phyloP scores from a whole-genome alignment of 2,329 filamentous ascomycete genomes.

The Botrytis paeoniae region DNA sequence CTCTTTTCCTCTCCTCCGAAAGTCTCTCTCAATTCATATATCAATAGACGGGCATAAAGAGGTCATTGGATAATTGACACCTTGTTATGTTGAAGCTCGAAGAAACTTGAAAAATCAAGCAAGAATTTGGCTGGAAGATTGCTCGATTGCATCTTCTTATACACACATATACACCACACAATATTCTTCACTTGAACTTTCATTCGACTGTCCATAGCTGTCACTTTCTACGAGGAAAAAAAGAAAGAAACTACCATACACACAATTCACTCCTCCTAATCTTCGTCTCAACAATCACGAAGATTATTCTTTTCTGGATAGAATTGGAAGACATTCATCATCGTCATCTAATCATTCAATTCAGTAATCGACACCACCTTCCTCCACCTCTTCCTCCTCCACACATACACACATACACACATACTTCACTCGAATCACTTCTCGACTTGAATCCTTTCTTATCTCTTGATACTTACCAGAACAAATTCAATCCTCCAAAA shows the following conservation, averaged over 20 bases:
- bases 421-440: background rate
- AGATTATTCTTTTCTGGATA: constrained; percentile 8
- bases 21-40: constrained; percentile 2
- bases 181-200: constrained; percentile 25
- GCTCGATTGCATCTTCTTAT: constrained; percentile 8
- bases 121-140: constrained; percentile 17
- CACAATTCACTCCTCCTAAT: background rate
- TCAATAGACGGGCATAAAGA: constrained; percentile 12
- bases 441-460: background rate
- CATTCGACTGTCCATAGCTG: constrained; percentile 33
- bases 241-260: constrained; percentile 20
- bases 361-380: constrained; percentile 7
- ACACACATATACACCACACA: constrained; percentile 8
- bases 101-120: constrained; percentile 1
- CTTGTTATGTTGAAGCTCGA: constrained; percentile 23
- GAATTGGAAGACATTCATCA: constrained; percentile 1
- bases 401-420: background rate
- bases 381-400: background rate
- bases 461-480: constrained; percentile 3
- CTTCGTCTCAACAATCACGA: constrained; percentile 12
- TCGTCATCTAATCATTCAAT: background rate
- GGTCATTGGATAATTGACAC: constrained; percentile 21
- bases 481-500: constrained; percentile 5
- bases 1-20: constrained; percentile 13
- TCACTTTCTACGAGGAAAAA: constrained; percentile 26